Conservation (phyloP, 2,329 filamentous ascomycete genomes). For the Annulohypoxylon truncatum region DNA sequence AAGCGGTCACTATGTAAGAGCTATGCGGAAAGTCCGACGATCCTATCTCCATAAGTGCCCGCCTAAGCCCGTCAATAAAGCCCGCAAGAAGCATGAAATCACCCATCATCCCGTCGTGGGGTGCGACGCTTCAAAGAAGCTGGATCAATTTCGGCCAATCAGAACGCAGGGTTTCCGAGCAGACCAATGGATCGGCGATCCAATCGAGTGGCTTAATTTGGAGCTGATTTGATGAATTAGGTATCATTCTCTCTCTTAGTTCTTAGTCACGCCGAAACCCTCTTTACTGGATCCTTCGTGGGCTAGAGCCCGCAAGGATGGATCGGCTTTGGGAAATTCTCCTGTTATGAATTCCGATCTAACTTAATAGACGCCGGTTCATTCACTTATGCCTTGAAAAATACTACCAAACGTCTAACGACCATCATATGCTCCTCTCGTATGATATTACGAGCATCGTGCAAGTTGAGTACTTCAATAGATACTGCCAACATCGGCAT, state of each 20-base stretch:
- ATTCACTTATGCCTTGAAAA: background rate
- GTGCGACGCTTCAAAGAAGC: background rate
- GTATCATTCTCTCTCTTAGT: slow-evolving; percentile 3
- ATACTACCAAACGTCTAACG: background rate
- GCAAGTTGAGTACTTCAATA: background rate
- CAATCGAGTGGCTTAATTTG: slow-evolving; percentile 13
- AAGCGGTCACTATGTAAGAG: background rate
- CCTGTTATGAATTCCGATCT: background rate
- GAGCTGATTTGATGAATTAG: slow-evolving; percentile 13
- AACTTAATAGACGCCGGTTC: background rate
- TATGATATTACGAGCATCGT: background rate
- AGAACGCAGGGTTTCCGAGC: slow-evolving; percentile 32
- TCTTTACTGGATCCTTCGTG: background rate
- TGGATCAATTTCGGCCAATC: slow-evolving; percentile 25
- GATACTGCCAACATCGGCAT: background rate
- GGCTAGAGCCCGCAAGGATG: background rate
- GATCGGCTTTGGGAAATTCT: background rate
- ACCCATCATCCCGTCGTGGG: background rate
- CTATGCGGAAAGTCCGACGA: background rate
- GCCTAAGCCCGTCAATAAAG: slow-evolving; percentile 11
- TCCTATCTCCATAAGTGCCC: slow-evolving; percentile 15
- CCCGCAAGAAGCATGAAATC: background rate
- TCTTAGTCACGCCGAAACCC: slow-evolving; percentile 12
- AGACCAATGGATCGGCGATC: slow-evolving; percentile 12
- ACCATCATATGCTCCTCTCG: background rate